phyloP scores from a whole-genome alignment of 2,329 filamentous ascomycete species.

The Monosporascus sp. region DNA sequence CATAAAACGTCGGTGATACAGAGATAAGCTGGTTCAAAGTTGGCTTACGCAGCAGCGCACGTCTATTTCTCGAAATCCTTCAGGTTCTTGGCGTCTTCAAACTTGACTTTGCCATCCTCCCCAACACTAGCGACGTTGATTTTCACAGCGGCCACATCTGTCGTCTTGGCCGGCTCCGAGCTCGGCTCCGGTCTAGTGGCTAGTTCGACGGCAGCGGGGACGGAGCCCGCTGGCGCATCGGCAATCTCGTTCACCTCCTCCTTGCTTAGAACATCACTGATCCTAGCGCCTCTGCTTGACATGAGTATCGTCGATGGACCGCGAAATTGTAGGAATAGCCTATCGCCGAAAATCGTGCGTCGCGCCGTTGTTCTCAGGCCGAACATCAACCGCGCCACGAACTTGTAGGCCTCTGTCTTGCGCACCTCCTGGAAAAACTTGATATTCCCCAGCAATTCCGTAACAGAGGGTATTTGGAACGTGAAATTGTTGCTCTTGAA shows the following conservation, averaged over 20 bases:
- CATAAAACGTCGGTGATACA: no score
- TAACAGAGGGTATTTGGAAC: slow-evolving; percentile 73
- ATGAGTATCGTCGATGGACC: slow-evolving; percentile 83
- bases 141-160: slow-evolving; percentile 34
- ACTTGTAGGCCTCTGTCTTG: slow-evolving; percentile 68
- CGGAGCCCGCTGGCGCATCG: slow-evolving; percentile 68
- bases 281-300: slow-evolving; percentile 76
- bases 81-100: slow-evolving; percentile 55
- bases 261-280: slow-evolving; percentile 72
- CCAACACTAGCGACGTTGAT: slow-evolving; percentile 54
- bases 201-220: slow-evolving; percentile 53
- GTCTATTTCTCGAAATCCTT: slow-evolving; percentile 43
- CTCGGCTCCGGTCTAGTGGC: slow-evolving; percentile 33
- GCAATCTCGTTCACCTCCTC: slow-evolving; percentile 89
- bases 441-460: slow-evolving; percentile 60
- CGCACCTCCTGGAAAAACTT: slow-evolving; percentile 71
- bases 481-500: slow-evolving; percentile 74
- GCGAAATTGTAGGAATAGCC: slow-evolving; percentile 84
- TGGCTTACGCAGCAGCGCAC: no score
- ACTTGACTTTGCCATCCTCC: slow-evolving; percentile 61
- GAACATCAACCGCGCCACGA: slow-evolving; percentile 60
- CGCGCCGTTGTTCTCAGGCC: slow-evolving; percentile 70
- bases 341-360: slow-evolving; percentile 86
- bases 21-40: no score
- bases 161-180: slow-evolving; percentile 22